Percentiles rank a stretch among this genome's conserved stretches.
phyloP scores from a whole-genome alignment of 148 eudicot species.

The Rhododendron henanense region DNA sequence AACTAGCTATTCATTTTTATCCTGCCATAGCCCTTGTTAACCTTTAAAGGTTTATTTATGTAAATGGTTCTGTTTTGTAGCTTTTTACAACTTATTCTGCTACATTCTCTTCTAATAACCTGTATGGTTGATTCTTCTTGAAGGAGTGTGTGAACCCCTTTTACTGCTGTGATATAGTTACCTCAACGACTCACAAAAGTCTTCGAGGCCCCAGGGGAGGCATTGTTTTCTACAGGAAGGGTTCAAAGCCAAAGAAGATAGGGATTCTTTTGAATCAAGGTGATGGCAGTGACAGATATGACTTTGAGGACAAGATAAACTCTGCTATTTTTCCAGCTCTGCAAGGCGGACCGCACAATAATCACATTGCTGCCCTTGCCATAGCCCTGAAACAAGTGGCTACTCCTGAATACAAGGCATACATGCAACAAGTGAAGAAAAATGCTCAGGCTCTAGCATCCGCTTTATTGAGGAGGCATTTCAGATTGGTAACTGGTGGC shows the following conservation, averaged over 20 bases:
- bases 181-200: constrained; percentile 96
- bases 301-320: constrained; percentile 90
- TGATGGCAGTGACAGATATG: constrained; percentile 70
- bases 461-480: constrained; percentile 61
- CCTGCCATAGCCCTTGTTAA: neutral
- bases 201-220: constrained; percentile 99
- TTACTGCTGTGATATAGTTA: constrained; percentile 86
- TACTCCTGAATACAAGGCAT: constrained; percentile 75
- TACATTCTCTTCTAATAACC: neutral
- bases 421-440: constrained; percentile 91
- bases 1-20: neutral
- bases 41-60: neutral
- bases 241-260: constrained; percentile 63
- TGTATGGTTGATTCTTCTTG: constrained; percentile 2
- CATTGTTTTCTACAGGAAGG: constrained; percentile 84
- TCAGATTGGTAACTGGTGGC: constrained; percentile 93
- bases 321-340: constrained; percentile 92
- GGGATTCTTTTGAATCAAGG: constrained; percentile 57
- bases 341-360: constrained; percentile 98
- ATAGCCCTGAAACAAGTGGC: constrained; percentile 87
- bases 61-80: neutral
- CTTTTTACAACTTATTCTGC: neutral
- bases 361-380: constrained; percentile 97
- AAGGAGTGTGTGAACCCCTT: constrained; percentile 89
- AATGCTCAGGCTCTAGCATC: constrained; percentile 81